Base-by-base conservation (phyloP, 495 filamentous ascomycete genomes). In the Aspergillus egyptiacus region DNA sequence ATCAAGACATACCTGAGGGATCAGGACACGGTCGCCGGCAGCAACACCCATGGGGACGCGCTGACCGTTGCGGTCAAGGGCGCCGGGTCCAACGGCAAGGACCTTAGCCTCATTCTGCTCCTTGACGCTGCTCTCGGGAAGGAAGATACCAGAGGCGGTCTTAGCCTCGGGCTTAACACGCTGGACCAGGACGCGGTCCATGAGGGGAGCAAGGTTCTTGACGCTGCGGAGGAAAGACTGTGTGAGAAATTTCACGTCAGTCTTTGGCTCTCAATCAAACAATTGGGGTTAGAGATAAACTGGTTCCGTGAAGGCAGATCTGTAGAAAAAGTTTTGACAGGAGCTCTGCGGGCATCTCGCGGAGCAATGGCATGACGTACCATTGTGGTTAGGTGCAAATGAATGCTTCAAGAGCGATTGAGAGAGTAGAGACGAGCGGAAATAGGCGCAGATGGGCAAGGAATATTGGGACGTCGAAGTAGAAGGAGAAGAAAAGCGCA, bases 101-200 rank as follows among this genome's bases (percentile, higher is more conserved):
- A 99, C 93, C 69, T 85, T 84, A 56, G 88, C 93, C 78, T 96
- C 93, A 71, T 95, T 95, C 69, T 96, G 80, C 68, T 99, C 93
- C 81, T 99, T 96, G 57, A 96, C 89, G 64, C 82, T 86, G 65
- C 82, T 88, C 77, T 99, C 94, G 51, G 93, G 93, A 54, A 99
- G 87, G 80, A 91, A 95, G 77, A 99, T 91, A 58, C 93, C 93
- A 58, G 81, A 80, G 55, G 93, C 89, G 24, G 93, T 99, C 78
- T 96, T 96, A 59, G 89, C 62, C 71, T 97, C 94, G 62, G 91
- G 85, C 74, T 97, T 97, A 76, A 96, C 76, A 70, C 93, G 87
- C 83, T 99, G 93, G 58, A 99, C 88, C 50, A 99, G 82, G 57
- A 99, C 88, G 66, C 93, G 93, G 84, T 99, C 93, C 70, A 99